Conservation (phyloP, 108 stramenopile species). For the Nitzschia putrida region DNA sequence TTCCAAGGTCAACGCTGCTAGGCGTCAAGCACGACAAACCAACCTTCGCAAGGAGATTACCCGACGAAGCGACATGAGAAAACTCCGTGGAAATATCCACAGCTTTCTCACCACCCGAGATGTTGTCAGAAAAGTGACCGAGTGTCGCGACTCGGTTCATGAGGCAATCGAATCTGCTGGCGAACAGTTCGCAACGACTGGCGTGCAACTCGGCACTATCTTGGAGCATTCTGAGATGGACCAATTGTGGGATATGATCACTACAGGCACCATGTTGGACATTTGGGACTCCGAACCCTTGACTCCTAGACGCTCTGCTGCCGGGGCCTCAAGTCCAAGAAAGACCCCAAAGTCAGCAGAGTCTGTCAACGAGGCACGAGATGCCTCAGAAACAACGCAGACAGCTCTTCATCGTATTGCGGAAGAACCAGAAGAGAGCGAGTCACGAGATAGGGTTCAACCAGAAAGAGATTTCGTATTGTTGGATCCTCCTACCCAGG, state of each 20-base stretch:
- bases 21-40: background rate
- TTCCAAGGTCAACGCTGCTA: background rate
- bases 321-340: background rate
- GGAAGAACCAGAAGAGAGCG: background rate
- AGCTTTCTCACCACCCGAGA: background rate
- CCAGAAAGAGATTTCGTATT: background rate
- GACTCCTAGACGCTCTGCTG: background rate
- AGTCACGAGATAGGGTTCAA: background rate
- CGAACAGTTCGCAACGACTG: background rate
- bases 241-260: conserved; percentile 3
- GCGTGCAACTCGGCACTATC: conserved; percentile 3
- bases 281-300: background rate
- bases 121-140: conserved; percentile 13
- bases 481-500: no score
- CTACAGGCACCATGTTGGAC: no score
- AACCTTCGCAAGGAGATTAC: conserved; percentile 1
- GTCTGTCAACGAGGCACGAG: background rate
- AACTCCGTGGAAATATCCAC: conserved; percentile 13
- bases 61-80: conserved; percentile 5
- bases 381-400: background rate
- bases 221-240: conserved; percentile 11
- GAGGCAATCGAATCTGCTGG: conserved; percentile 12
- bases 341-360: background rate
- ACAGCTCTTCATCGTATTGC: background rate
- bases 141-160: conserved; percentile 16